Conservation (phyloP, 768 basidiomycete genomes). For the Hypsizygus marmoreus region DNA sequence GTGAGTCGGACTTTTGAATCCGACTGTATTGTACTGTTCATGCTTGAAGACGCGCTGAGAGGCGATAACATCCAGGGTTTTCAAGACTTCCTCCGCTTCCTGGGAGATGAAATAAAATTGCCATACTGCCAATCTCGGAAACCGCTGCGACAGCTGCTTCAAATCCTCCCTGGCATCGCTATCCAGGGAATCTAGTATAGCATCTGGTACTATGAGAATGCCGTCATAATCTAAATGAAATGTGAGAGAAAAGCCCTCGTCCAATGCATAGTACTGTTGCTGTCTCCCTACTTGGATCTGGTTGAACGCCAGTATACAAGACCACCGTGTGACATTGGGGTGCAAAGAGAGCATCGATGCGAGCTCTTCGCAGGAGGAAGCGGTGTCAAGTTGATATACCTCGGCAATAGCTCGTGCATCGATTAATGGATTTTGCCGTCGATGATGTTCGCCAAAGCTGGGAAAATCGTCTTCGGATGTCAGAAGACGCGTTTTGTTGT, state of each 20-base stretch:
- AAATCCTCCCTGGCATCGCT: no score
- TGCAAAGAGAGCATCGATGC: constrained; percentile 6
- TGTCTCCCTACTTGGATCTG: neutral
- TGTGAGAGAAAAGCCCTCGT: constrained; percentile 1
- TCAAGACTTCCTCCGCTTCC: neutral
- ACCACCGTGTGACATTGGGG: neutral
- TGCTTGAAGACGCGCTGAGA: neutral
- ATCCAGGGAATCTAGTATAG: no score
- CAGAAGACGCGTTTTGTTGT: neutral
- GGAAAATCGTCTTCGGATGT: neutral
- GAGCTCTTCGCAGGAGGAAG: neutral
- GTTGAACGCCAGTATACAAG: neutral
- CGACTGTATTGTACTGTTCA: no score
- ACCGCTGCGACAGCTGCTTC: no score
- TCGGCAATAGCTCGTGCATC: constrained; percentile 7
- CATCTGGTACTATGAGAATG: no score
- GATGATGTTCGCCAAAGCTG: neutral
- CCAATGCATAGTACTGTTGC: neutral
- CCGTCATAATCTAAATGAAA: no score
- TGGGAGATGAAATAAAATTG: constrained; percentile 7
- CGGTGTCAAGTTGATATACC: neutral
- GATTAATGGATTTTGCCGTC: neutral
- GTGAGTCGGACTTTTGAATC: no score
- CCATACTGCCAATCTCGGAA: no score
- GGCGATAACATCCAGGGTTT: neutral